Evolutionary conservation across 2,329 filamentous ascomycete species (phyloP), one percentile per base, ranked within the genome.

Genomic region (Byssochlamys sp.): DNA sequence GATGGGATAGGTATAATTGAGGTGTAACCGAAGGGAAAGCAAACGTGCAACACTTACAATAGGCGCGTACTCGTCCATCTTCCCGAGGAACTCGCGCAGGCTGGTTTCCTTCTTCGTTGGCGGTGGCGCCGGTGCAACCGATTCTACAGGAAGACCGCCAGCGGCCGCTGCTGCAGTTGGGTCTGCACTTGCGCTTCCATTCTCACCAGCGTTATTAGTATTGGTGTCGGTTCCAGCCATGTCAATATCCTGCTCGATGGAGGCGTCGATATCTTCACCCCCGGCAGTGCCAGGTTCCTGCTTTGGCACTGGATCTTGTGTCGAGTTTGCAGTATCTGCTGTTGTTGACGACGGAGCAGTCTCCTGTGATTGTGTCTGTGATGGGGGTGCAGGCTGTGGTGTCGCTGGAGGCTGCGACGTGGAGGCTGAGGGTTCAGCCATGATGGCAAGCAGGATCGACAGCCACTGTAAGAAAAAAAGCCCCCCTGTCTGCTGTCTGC

Each of bases 1-100:
- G 14, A 48, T n/a, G 25, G 6, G 31, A 60, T 14, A 53, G 39
- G n/a, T n/a, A 19, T 19, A 45, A 39, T 19, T 19, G 39, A 45
- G 39, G 39, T 24, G 19, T 19, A 45, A 45, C n/a, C 19, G 39
- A 24, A 24, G 28, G 45, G 24, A 39, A 25, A 54, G 29, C 28
- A 26, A 55, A 53, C 54, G 55, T 27, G n/a, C 26, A n/a, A 56
- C 52, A 77, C 88, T 63, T 82, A 96, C 91, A 68, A 99, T 96
- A 10, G 94, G 94, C 60, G 94, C 91, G 75, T 94, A 97, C 68
- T 99, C 94, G 71, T 99, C 94, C 87, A 99, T 97, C 80, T 96
- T 96, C 62, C 83, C 83, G 19, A 99, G 75, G 70, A 99, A 96
- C 74, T 97, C 92, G 69, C 91, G 88, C 63, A 99, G 77, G 45